Evolutionary conservation across 2,329 filamentous ascomycete genomes (phyloP), one percentile per base, ranked within the genome.

Genomic region (Aspergillus chevalieri): DNA sequence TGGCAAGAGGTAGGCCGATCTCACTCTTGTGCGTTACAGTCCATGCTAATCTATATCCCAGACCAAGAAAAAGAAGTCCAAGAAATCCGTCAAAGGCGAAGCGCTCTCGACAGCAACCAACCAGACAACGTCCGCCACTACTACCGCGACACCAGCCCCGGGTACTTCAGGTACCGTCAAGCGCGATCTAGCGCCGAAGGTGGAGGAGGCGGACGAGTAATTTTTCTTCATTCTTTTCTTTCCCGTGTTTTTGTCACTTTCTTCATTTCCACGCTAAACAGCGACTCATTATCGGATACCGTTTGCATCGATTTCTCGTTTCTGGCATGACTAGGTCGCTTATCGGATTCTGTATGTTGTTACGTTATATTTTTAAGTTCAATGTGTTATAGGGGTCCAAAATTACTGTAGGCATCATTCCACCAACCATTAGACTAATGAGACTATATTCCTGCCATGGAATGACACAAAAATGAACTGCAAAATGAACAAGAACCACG

Each of bases 1-100:
- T 98, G 93, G 93, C 93, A 98, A 70, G 91, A 95, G 82, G 89
- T 94, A 66, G 70, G 81, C 71, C 24, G 14, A 26, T 6, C 22
- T 33, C 46, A 22, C 4, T 5, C 21, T 22, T 22, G 21, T 22
- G 21, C 21, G 21, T 22, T 22, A 22, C 21, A 5, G 15, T 51
- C 47, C 51, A 51, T 45, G 21, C 55, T 36, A 41, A 50, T 26
- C 6, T 8, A 17, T 17, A 14, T 45, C 6, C 48, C 52, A 70
- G 61, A 67, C 63, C 54, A 71, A 69, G 51, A 72, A 70, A 53
- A 71, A 69, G 51, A 72, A 70, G 58, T 62, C 63, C 57, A 72
- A 71, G 61, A 72, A 70, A 54, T 56, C 63, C 43, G 65, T 64
- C 53, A 66, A 66, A 49, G 43, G 46, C 15, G 41, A 45, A 14